Conservation (phyloP, 805 yeast species). For the Huiozyma naganishii region DNA sequence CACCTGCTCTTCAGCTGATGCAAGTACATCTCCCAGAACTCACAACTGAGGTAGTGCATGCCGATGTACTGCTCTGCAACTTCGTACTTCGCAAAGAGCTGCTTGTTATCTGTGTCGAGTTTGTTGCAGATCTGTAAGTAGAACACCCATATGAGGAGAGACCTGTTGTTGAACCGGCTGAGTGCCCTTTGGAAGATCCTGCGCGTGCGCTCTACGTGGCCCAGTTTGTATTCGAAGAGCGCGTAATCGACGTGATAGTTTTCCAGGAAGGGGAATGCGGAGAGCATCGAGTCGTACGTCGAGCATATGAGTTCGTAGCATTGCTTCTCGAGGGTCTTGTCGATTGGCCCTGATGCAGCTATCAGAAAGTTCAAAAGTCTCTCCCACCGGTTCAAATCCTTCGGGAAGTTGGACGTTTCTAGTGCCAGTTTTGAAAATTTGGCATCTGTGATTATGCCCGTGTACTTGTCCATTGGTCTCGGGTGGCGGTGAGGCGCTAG, state of each 20-base stretch:
- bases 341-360: constrained; percentile 17
- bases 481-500: background rate
- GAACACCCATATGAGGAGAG: constrained; percentile 24
- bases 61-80: constrained; percentile 25
- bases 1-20: constrained; percentile 19
- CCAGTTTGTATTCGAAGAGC: constrained; percentile 24
- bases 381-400: constrained; percentile 24
- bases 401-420: constrained; percentile 18
- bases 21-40: constrained; percentile 27
- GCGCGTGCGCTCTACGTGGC: constrained; percentile 19
- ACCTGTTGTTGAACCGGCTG: constrained; percentile 18
- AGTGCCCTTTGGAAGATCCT: constrained; percentile 18
- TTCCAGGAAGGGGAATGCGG: constrained; percentile 25
- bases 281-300: constrained; percentile 22
- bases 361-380: constrained; percentile 18
- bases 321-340: constrained; percentile 15
- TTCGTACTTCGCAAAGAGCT: constrained; percentile 22
- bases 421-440: constrained; percentile 19
- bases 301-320: constrained; percentile 13
- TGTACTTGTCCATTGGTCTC: constrained; percentile 17
- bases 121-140: constrained; percentile 25
- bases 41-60: constrained; percentile 26
- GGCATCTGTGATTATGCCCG: constrained; percentile 11
- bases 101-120: constrained; percentile 12
- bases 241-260: constrained; percentile 28